A percentile compares a stretch with the other conserved stretches of the same genome.
Conservation (phyloP, 352 stramenopile genomes). For the Hyaloperonospora brassicae region DNA sequence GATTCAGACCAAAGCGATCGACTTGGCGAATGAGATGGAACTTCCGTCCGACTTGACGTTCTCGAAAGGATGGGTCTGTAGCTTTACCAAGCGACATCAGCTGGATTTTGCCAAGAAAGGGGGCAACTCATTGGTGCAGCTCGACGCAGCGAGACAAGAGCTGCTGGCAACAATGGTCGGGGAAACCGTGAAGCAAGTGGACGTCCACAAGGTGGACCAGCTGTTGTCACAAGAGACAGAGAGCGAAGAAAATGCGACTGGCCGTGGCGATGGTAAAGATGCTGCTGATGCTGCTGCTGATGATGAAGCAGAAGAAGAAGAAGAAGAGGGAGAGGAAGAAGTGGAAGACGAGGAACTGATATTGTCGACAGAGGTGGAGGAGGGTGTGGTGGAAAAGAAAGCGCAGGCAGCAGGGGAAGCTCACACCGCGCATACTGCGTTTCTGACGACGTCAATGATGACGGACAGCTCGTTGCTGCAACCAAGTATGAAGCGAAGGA, state of each 20-base stretch:
- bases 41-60: conserved; percentile 35
- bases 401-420: background rate
- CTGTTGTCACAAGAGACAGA: no score
- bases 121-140: background rate
- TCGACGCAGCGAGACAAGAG: background rate
- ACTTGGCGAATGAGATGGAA: conserved; percentile 33
- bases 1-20: conserved; percentile 32
- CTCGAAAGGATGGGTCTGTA: conserved; percentile 56
- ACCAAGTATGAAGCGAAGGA: conserved; percentile 10
- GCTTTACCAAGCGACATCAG: conserved; percentile 51
- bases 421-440: background rate
- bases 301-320: background rate
- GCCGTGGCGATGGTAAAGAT: background rate
- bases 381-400: conserved; percentile 1
- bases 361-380: background rate
- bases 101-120: conserved; percentile 30
- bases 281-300: background rate
- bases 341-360: background rate
- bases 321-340: background rate
- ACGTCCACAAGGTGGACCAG: background rate
- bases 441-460: background rate
- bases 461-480: conserved; percentile 1
- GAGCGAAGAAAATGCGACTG: no score
- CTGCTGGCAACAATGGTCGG: background rate
- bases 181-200: conserved; percentile 1